Base-by-base conservation (phyloP, 2,329 filamentous ascomycete species). In the Elsinoe arachidis region DNA sequence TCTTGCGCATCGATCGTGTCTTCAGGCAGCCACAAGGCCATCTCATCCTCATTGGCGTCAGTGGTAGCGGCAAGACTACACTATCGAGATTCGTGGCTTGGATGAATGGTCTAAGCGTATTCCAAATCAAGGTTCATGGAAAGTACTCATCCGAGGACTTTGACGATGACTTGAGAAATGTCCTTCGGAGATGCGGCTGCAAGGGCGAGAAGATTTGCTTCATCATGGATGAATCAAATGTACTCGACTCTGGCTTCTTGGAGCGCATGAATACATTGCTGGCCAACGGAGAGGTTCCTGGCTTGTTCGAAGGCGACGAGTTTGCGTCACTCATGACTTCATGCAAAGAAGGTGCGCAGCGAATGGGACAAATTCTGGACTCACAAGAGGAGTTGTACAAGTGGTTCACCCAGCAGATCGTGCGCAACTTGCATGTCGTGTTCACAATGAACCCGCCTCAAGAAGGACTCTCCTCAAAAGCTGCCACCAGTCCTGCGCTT, bases 361-460 rank as follows among this genome's bases (percentile, higher is more conserved):
- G 91, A 61, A 93, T 99, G 76, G 93, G 93, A 49, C 80, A 97
- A 59, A 84, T 97, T 59, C 82, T 99, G 1, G 93, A 99, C 74
- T 97, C 93, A 1, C 91, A 96, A 64, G 95, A 99, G 75, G 93
- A 99, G 72, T 79, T 99, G n/a, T 99, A 99, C 80, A 97, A 97
- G 76, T 99, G 93, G 93, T 99, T 99, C 76, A 99, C 95, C 0
- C 89, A 95, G 66, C 93, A 99, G 72, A 97, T 99, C 66, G 88
- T 99, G 70, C 96, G 96, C 78, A 99, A 99, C 68, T 76, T 99
- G 39, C 93, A 99, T 67, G 93, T 99, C 49, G 93, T 99, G 19
- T 99, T 99, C 72, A 99, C 93, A 2, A 99, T 99, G 93, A 99
- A 99, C 72, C 93, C 93, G 12, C 95, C 93, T 0, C 90, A 96